Evolutionary conservation across 345 rosid genomes (phyloP), one percentile per base, ranked within the genome.

Genomic region (Euphorbia peplus): DNA sequence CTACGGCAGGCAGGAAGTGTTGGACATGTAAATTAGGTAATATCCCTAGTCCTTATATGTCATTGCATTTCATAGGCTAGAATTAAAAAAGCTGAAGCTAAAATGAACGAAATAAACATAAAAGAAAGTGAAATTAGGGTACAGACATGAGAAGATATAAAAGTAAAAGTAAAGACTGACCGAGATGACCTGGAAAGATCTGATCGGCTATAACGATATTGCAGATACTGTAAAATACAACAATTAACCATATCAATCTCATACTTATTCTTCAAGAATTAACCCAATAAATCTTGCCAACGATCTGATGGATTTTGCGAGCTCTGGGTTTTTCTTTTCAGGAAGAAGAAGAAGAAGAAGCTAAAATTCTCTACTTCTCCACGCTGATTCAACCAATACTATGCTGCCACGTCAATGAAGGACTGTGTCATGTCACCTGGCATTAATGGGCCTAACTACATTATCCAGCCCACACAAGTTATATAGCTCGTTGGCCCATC

Each of bases 181-280:
- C 98, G 55, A 79, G 66, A 52, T 83, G 91, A 85, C 88, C 76
- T 29, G 85, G 78, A 61, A 85, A 84, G 86, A 92, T 79, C 82
- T 81, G 92, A 70, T 88, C 88, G 29, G 90, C 79, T 37, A 62
- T 73, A 22, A 79, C 93, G 56, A 50, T 29, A 64, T 50, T 69
- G 73, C 69, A 64, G 5, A 85, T 57, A 63, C 66, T 48, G 19
- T 55, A 60, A 9, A 72, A n/a, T 44, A 80, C 21, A 5, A 85
- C 56, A 16, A 80, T 30, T 3, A 80, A n/a, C 70, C 44, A 71
- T 22, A 72, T 56, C 53, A 69, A 44, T 64, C 24, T 16, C 82
- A 77, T 64, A 57, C 60, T 72, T 70, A 2, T 14, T 12, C 1
- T 10, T 50, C 4, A n/a, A 3, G 4, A 5, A 12, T 11, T 29